Base-by-base conservation (phyloP, 768 basidiomycete species). In the Hericium coralloides region DNA sequence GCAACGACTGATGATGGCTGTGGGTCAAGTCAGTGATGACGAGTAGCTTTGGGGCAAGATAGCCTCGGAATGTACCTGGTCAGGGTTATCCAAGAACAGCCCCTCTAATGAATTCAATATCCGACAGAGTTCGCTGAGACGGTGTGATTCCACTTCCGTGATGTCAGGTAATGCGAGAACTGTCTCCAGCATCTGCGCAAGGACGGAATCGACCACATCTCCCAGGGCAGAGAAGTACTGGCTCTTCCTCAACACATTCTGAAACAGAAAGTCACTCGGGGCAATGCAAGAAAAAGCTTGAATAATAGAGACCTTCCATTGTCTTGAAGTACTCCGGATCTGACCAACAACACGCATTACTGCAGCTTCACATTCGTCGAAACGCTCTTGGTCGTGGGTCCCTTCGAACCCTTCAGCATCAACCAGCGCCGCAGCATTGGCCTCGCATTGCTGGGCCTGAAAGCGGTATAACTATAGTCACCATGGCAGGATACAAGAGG, bases 141-240 rank as follows among this genome's bases (percentile, higher is more conserved):
- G 77, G 62, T 88, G 85, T 1, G 92, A 95, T 64, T 97, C 95
- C 9, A 84, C 74, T 63, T 89, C 92, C 0, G 94, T 84, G 59
- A 98, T 97, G 68, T 98, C 95, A 5, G 80, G 76, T 48, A 97
- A 73, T 0, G 81, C 81, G 38, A 95, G 73, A 18, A 97, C 76
- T 64, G 91, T 86, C 38, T 77, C 76, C 14, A 92, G 74, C 20
- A 95, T 78, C 20, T 82, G 76, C 6, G 76, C 76, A 23, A 95
- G 73, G 6, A 81, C 82, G 6, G 80, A 76, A 52, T 95, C 84
- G 5, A 85, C 80, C 12, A 93, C 69, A 25, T 77, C 70, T 12
- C 94, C 95, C 15, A 92, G 69, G 0, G 85, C 84, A 17, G 75
- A 72, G 61, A 91, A 84, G 65, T 88, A 89, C 64, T 83, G 85